These are phyloP conservation scores for Aegilops umbellulata DNA, from an alignment of 176 grass and related monocot species.

Conservation along the genomic window DNA sequence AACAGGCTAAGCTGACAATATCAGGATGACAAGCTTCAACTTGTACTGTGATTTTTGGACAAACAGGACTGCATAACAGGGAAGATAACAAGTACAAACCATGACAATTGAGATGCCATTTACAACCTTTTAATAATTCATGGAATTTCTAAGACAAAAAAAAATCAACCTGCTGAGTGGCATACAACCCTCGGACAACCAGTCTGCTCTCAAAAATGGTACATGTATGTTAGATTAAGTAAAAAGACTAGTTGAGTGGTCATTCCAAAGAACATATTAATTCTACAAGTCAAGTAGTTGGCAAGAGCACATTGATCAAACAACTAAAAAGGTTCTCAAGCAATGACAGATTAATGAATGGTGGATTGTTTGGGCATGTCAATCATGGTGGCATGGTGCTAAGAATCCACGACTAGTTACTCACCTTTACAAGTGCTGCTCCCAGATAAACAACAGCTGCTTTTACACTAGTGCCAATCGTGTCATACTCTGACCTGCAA, in stretches of 20 bases:
- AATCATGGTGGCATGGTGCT: conserved; percentile 8
- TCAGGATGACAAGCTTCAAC: neutral
- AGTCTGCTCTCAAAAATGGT: neutral
- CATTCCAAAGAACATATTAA: conserved; percentile 8
- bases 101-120: conserved; percentile 2
- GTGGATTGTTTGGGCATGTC: neutral
- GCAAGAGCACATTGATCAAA: neutral
- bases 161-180: neutral
- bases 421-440: conserved; percentile 93
- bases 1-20: neutral
- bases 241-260: neutral
- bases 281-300: neutral
- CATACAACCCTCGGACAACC: neutral
- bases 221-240: neutral
- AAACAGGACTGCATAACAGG: neutral
- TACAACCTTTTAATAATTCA: neutral
- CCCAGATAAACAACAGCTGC: conserved; percentile 84
- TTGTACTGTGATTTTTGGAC: neutral
- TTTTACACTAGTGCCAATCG: conserved; percentile 90
- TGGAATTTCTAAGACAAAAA: neutral
- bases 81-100: conserved; percentile 1
- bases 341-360: neutral
- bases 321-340: neutral
- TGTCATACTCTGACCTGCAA: conserved; percentile 97
- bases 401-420: neutral